Evolutionary conservation across 2,329 filamentous ascomycete species (phyloP), one percentile per base, ranked within the genome.

Genomic region (Colletotrichum sp.): DNA sequence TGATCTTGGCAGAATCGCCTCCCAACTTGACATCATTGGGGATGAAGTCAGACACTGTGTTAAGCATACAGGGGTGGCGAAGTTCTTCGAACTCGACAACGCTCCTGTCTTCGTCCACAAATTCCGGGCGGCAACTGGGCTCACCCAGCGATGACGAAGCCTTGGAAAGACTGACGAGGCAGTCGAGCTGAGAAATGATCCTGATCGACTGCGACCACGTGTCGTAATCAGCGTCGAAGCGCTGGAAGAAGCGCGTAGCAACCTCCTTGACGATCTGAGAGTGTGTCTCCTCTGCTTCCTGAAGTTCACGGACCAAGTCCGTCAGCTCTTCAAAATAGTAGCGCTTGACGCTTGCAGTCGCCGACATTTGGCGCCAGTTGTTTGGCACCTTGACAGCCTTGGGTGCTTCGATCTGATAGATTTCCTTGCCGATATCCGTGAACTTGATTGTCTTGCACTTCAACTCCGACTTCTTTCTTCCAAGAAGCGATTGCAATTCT

Each of bases 341-440:
- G 1, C 97, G 94, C 85, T 98, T 98, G 81, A 98, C 95, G 72
- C 93, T 92, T 77, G 94, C 92, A 0, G 97, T 99, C 1, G 96
- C 94, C 6, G 97, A 99, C 96, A 99, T 98, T 82, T 99, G 96
- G 78, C 96, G 93, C 96, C 97, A 99, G 80, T 88, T 92, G 79
- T 94, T 94, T 0, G 97, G 97, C 4, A 99, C 92, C 84, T 98
- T 98, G 81, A 95, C 88, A 2, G 88, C 87, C 84, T 97, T 98
- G 0, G 97, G 96, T 0, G 95, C 94, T 83, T 99, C 97, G 13
- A 99, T 89, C 85, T 99, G 96, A 85, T 98, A 99, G 68, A 99
- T 95, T 82, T 99, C 97, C 83, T 99, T 99, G 77, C 97, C 97
- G 9, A 98, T 94, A 82, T 99, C 95, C 32, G 92, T 92, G 80